A percentile compares a stretch with the other conserved stretches of the same genome.
Conservation (phyloP, 179 eudicot genomes). For the Camellia oleifera region DNA sequence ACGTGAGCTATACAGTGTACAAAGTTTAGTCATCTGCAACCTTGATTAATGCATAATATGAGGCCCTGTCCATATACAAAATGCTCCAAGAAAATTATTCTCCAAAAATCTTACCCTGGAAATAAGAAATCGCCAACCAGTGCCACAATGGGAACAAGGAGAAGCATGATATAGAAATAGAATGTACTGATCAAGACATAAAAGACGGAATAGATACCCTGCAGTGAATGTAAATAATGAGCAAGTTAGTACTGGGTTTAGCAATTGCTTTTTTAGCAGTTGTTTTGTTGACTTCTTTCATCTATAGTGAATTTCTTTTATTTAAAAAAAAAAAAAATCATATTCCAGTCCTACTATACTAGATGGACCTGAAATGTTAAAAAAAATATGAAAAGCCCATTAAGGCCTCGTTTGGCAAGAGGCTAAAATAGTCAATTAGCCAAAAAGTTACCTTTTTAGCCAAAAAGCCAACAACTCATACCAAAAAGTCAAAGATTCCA, state of each 20-base stretch:
- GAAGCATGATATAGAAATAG: conserved; percentile 66
- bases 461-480: no score
- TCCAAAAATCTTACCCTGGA: conserved; percentile 56
- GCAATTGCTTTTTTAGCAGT: not conserved
- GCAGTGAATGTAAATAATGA: conserved; percentile 33
- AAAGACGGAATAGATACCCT: conserved; percentile 67
- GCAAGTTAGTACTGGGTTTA: conserved; percentile 4
- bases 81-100: not conserved
- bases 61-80: not conserved
- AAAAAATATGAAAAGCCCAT: no score
- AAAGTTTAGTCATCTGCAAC: no score
- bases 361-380: no score
- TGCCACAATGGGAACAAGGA: conserved; percentile 84
- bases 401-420: no score
- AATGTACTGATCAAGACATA: conserved; percentile 75
- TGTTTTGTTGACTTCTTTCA: not conserved
- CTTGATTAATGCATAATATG: not conserved
- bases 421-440: no score
- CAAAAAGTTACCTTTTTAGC: no score
- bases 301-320: not conserved
- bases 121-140: conserved; percentile 76
- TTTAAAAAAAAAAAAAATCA: not conserved
- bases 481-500: no score
- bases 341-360: no score
- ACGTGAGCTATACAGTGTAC: no score